Base-by-base conservation (phyloP, 2,329 filamentous ascomycete species). In the Colletotrichum horii region DNA sequence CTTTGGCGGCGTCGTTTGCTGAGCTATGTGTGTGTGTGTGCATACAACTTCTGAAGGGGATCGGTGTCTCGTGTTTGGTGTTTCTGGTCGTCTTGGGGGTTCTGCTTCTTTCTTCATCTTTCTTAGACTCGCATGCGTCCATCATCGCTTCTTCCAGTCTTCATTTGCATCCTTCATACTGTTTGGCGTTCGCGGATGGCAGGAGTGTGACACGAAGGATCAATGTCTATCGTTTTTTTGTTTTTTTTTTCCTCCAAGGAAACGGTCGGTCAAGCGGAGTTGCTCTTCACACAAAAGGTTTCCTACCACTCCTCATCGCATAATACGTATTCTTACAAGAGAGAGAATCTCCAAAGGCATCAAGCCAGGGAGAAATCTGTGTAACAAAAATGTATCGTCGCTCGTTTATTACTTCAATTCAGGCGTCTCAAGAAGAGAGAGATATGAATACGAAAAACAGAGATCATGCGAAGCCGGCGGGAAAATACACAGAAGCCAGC, bases 1-100 rank as follows among this genome's bases (percentile, higher is more conserved):
- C 1, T 95, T 95, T 86, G 93, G 92, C 8, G 89, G 92, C 8
- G 90, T 88, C 8, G 84, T 91, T 73, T 88, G 85, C 77, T 91
- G 55, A 66, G 65, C 14, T 5, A 48, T 48, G 43, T 7, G 43
- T 2, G 38, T 22, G 11, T 32, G 30, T 32, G 43, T 22, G n/a
- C 3, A 22, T 22, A 12, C n/a, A 48, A n/a, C 48, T 55, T 55
- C 36, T 70, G 67, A 48, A 8, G 16, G 28, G 28, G 26, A 30
- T 61, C 28, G 58, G 58, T 70, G 9, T 64, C 36, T 11, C 60
- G 34, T 55, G 24, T 26, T 24, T 60, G 75, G 58, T 74, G 66
- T 71, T 73, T 64, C 43, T 52, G 69, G 70, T 65, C 48, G 80
- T 77, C 7, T 75, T 70, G 66, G 43, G 55, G 71, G 36, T 64